These are phyloP conservation scores for Populus hybrid DNA, from an alignment of 441 rosid genomes.

Conservation along the genomic window DNA sequence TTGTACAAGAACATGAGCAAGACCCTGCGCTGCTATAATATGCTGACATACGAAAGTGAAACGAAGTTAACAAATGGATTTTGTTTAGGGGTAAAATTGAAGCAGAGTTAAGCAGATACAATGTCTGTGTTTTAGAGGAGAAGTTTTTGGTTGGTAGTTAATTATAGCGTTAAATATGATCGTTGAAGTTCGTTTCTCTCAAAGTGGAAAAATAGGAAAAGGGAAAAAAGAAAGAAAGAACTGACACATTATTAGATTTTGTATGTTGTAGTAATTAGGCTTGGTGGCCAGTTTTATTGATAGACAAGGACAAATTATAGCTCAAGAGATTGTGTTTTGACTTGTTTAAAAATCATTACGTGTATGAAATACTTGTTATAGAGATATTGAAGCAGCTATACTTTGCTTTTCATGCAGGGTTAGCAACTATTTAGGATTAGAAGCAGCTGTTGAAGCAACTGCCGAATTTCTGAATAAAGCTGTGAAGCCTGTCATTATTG, in stretches of 20 bases:
- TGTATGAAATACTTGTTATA: neutral
- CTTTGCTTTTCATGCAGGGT: slow-evolving; percentile 33
- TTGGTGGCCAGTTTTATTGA: neutral
- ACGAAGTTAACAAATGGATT: neutral
- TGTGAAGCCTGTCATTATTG: slow-evolving; percentile 71
- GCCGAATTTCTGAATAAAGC: slow-evolving; percentile 61
- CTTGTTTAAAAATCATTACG: neutral
- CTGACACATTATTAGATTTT: neutral
- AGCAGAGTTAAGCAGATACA: neutral
- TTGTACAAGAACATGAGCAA: neutral
- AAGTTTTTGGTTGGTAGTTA: neutral
- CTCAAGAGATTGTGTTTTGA: neutral
- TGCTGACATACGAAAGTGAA: neutral
- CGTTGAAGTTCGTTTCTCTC: neutral
- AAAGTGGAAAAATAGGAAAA: neutral
- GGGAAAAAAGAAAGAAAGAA: neutral
- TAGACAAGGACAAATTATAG: neutral
- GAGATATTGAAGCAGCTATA: slow-evolving; percentile 1
- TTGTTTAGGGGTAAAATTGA: neutral
- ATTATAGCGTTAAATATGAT: neutral
- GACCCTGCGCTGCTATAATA: neutral
- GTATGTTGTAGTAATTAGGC: neutral
- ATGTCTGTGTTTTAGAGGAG: neutral
- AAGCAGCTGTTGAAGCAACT: slow-evolving; percentile 71
- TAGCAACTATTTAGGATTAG: slow-evolving; percentile 58